These are phyloP conservation scores for Fragaria ananassa DNA, from an alignment of 306 rosid species.

Conservation along the genomic window DNA sequence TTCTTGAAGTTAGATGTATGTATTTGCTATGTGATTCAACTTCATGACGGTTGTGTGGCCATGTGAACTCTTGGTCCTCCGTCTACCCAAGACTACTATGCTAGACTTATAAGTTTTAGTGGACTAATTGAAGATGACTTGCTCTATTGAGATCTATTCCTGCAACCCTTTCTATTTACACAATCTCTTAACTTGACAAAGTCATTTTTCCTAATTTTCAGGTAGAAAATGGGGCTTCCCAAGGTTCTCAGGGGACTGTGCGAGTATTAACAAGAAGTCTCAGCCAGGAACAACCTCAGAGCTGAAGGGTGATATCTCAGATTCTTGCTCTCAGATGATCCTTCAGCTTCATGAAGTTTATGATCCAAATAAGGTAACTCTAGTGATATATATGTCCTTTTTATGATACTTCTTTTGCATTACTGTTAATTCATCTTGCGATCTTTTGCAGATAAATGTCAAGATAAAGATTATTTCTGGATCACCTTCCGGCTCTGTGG, in stretches of 20 bases:
- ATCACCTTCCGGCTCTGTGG: conserved; percentile 91
- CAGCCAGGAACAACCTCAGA: conserved; percentile 64
- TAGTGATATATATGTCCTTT: not conserved
- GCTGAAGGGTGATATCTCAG: conserved; percentile 74
- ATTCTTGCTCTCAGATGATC: conserved; percentile 96
- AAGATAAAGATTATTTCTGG: conserved; percentile 86
- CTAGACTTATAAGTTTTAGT: not conserved
- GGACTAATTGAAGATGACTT: not conserved
- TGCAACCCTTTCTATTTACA: not conserved
- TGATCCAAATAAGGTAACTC: conserved; percentile 83
- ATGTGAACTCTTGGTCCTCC: not conserved
- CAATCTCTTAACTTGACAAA: not conserved
- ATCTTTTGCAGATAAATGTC: conserved; percentile 70
- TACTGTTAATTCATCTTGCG: not conserved
- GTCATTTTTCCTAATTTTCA: conserved; percentile 29
- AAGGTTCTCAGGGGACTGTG: conserved; percentile 93
- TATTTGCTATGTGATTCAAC: not conserved
- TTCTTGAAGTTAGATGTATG: conserved; percentile 7
- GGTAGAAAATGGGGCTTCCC: conserved; percentile 97
- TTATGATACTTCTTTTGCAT: not conserved
- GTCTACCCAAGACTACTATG: not conserved
- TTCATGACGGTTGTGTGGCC: not conserved
- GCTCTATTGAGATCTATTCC: not conserved
- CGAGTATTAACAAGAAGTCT: conserved; percentile 63
- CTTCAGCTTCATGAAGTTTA: conserved; percentile 95